These are phyloP conservation scores for Colletotrichum plurivorum DNA, from an alignment of 2,329 filamentous ascomycete species.

Conservation along the genomic window DNA sequence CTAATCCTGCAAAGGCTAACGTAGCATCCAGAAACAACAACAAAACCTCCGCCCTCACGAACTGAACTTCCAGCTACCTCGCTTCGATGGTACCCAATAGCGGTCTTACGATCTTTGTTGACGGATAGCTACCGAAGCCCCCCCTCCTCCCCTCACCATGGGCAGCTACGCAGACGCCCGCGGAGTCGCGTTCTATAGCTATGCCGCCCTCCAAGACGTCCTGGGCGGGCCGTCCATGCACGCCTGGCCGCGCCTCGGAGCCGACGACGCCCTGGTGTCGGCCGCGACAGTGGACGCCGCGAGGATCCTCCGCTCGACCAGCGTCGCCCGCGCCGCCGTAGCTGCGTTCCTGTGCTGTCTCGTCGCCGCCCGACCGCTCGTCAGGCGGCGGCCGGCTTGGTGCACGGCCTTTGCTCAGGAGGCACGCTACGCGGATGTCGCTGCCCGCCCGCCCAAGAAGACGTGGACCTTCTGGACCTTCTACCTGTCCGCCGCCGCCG, in stretches of 20 bases:
- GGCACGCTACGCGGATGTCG: conserved; percentile 40
- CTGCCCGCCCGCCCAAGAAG: conserved; percentile 40
- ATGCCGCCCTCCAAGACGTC: conserved; percentile 32
- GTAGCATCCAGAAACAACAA: conserved; percentile 5
- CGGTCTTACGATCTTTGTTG: conserved; percentile 4
- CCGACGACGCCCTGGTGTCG: neutral
- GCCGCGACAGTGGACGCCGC: conserved; percentile 1
- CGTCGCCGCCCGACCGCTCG: conserved; percentile 44
- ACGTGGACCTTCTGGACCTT: conserved; percentile 58
- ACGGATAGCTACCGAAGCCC: conserved; percentile 12
- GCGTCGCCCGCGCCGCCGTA: conserved; percentile 49
- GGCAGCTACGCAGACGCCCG: conserved; percentile 14
- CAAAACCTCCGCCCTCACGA: conserved; percentile 7
- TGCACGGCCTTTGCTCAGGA: conserved; percentile 60
- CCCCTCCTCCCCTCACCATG: conserved; percentile 11
- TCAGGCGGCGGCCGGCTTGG: conserved; percentile 55
- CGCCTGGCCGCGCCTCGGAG: neutral
- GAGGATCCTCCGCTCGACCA: conserved; percentile 18
- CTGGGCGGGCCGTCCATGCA: conserved; percentile 16
- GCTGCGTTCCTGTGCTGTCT: conserved; percentile 49
- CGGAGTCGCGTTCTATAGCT: conserved; percentile 23
- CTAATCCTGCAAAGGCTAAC: neutral
- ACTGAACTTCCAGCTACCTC: conserved; percentile 11
- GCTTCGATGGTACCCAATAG: conserved; percentile 25
- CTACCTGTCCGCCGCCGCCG: conserved; percentile 50